Conservation (phyloP, 257 asterid species). For the Forsythia suspensa region DNA sequence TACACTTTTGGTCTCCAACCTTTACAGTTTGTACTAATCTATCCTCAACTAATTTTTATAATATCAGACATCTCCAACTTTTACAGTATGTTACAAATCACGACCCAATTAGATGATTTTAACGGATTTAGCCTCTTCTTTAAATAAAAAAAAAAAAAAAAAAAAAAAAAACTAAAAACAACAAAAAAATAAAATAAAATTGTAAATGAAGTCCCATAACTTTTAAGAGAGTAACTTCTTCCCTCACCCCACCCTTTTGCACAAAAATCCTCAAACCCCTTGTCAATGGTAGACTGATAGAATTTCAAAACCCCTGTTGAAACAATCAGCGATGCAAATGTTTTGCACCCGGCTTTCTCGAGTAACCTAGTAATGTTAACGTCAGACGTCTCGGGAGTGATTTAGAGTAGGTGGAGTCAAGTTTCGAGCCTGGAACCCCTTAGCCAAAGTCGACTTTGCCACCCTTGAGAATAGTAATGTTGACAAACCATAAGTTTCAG, state of each 20-base stretch:
- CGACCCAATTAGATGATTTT: too few species aligned
- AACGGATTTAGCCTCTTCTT: too few species aligned
- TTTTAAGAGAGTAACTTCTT: too few species aligned
- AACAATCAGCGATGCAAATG: slow-evolving; percentile 54
- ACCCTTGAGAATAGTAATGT: slow-evolving; percentile 78
- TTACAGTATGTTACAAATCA: too few species aligned
- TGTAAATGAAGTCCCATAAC: too few species aligned
- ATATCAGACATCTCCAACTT: too few species aligned
- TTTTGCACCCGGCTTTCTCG: slow-evolving; percentile 89
- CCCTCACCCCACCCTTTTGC: slow-evolving; percentile 65
- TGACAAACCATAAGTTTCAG: slow-evolving; percentile 76
- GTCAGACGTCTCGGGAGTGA: slow-evolving; percentile 51
- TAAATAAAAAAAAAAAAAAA: too few species aligned
- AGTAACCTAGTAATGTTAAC: slow-evolving; percentile 66
- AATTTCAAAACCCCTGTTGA: slow-evolving; percentile 67
- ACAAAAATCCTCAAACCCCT: slow-evolving; percentile 88
- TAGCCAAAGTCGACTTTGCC: slow-evolving; percentile 94
- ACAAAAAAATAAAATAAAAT: too few species aligned
- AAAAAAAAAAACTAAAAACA: too few species aligned
- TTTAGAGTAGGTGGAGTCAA: slow-evolving; percentile 56
- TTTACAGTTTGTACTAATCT: too few species aligned
- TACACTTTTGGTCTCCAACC: too few species aligned
- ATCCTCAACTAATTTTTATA: too few species aligned
- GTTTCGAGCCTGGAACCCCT: slow-evolving; percentile 66
- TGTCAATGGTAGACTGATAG: slow-evolving; percentile 47